These are phyloP conservation scores for Groenewaldozyma tartarivorans DNA, from an alignment of 805 yeast genomes.

Conservation along the genomic window DNA sequence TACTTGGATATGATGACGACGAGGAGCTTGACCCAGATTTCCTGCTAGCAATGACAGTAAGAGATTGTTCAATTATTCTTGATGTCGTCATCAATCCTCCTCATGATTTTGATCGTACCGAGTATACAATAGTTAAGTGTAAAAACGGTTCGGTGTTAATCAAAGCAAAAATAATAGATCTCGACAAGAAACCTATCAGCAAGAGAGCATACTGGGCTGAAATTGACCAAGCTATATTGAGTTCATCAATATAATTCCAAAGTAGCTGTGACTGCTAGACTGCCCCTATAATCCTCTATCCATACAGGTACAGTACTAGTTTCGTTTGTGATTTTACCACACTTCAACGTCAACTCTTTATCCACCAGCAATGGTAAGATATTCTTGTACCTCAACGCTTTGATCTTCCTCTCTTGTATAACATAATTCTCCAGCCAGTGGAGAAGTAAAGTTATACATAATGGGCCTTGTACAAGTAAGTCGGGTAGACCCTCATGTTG, in stretches of 20 bases:
- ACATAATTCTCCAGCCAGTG: constrained; percentile 35
- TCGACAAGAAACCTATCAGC: constrained; percentile 37
- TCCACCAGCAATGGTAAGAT: constrained; percentile 40
- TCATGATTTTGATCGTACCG: neutral
- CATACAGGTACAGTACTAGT: constrained; percentile 26
- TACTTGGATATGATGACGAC: constrained; percentile 10
- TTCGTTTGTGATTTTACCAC: constrained; percentile 4
- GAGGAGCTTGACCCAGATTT: constrained; percentile 31
- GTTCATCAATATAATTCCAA: constrained; percentile 6
- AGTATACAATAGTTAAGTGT: neutral
- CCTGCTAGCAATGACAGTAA: constrained; percentile 41
- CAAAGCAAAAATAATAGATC: constrained; percentile 38
- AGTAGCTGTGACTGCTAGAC: constrained; percentile 20
- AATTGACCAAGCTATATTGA: constrained; percentile 4
- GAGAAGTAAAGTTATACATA: constrained; percentile 51
- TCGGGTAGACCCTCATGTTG: constrained; percentile 49
- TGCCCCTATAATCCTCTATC: constrained; percentile 18
- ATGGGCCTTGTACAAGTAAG: constrained; percentile 73
- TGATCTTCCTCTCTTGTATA: constrained; percentile 10
- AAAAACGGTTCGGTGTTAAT: constrained; percentile 21
- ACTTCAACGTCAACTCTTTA: constrained; percentile 23
- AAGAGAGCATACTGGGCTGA: constrained; percentile 40
- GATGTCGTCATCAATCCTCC: constrained; percentile 27
- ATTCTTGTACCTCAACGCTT: constrained; percentile 41
- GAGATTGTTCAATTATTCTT: constrained; percentile 49